Evolutionary conservation across 2,329 filamentous ascomycete species (phyloP).

Genomic region (Sporothrix sp.): DNA sequence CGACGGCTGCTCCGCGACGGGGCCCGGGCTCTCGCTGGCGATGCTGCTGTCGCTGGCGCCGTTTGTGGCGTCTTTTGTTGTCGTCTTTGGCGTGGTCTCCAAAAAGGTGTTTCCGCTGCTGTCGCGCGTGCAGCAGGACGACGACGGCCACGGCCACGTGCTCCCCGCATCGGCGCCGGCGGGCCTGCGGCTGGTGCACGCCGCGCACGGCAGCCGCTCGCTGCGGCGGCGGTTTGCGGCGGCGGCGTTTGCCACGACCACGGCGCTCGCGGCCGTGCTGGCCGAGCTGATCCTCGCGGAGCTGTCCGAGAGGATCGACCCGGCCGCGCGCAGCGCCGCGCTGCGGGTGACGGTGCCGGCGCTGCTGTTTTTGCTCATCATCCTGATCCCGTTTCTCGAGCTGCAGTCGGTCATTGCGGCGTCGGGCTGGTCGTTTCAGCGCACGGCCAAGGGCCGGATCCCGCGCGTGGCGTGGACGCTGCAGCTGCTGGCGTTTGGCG

Average conservation of each 20-base stretch:
- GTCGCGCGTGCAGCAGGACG: constrained; percentile 40
- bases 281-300: constrained; percentile 77
- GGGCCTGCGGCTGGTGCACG: constrained; percentile 47
- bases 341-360: constrained; percentile 60
- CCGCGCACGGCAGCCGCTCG: constrained; percentile 46
- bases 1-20: constrained; percentile 44
- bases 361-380: constrained; percentile 61
- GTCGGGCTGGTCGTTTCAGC: constrained; percentile 53
- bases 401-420: constrained; percentile 54
- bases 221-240: constrained; percentile 44
- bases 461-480: constrained; percentile 54
- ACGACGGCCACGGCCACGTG: constrained; percentile 52
- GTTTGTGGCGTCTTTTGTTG: constrained; percentile 59
- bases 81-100: constrained; percentile 52
- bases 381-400: constrained; percentile 70
- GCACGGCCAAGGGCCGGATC: constrained; percentile 45
- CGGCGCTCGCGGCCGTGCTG: constrained; percentile 67
- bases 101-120: constrained; percentile 66
- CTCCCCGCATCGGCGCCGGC: constrained; percentile 53
- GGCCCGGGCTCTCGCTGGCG: constrained; percentile 33
- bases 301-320: constrained; percentile 65
- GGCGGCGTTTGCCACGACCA: constrained; percentile 63
- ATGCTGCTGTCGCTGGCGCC: constrained; percentile 50
- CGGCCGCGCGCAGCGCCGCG: constrained; percentile 55
- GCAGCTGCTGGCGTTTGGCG: constrained; percentile 50